These are phyloP conservation scores for Golovinomyces cichoracearum DNA, from an alignment of 2,329 filamentous ascomycete genomes.

Conservation along the genomic window DNA sequence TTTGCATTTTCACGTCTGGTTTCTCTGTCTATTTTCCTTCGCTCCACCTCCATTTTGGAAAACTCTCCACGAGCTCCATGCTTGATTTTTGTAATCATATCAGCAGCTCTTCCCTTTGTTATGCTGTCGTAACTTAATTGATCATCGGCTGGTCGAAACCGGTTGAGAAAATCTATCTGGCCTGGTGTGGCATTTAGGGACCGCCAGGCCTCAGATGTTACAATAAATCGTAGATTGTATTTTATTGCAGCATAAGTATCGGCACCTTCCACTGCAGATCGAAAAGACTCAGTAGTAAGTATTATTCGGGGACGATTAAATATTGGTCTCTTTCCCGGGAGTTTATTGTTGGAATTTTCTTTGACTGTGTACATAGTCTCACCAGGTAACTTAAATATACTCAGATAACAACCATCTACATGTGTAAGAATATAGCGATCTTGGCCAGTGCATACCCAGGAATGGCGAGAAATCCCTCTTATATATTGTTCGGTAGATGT, in stretches of 20 bases:
- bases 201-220: constrained; percentile 43
- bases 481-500: constrained; percentile 56
- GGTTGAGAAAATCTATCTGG: constrained; percentile 47
- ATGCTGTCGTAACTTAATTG: constrained; percentile 29
- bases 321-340: constrained; percentile 14
- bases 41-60: constrained; percentile 24
- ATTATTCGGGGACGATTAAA: constrained; percentile 45
- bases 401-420: background rate
- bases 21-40: constrained; percentile 19
- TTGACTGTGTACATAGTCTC: constrained; percentile 3
- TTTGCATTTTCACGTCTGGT: constrained; percentile 18
- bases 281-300: constrained; percentile 36
- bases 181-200: constrained; percentile 32
- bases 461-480: constrained; percentile 42
- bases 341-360: constrained; percentile 17
- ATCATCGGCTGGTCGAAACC: constrained; percentile 27
- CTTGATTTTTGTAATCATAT: constrained; percentile 82
- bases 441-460: constrained; percentile 60
- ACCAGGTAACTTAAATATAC: background rate
- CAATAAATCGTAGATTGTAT: constrained; percentile 43
- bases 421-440: constrained; percentile 38
- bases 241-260: constrained; percentile 50
- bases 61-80: constrained; percentile 50
- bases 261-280: constrained; percentile 55
- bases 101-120: constrained; percentile 55